Evolutionary conservation across 2,329 filamentous ascomycete species (phyloP).

Genomic region (Metarhizium guizhouense): DNA sequence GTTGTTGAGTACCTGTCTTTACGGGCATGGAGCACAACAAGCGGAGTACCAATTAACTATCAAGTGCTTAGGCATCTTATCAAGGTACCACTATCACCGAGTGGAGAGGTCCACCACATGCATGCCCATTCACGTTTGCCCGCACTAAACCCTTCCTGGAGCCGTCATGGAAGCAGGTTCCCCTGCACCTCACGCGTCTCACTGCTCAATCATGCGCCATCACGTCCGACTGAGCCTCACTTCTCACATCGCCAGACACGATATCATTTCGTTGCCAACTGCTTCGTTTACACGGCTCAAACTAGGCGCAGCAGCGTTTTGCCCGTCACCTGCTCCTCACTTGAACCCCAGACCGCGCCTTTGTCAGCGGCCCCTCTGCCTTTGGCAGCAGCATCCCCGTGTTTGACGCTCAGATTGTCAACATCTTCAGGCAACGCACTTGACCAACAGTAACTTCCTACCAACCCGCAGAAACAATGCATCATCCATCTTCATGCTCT

Average conservation of each 20-base stretch:
- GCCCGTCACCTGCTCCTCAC: background rate
- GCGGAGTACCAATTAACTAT: too few relatives aligned
- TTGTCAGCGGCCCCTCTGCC: background rate
- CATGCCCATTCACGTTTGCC: constrained; percentile 1
- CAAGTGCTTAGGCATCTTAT: too few relatives aligned
- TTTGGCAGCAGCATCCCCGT: background rate
- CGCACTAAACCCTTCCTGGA: constrained; percentile 19
- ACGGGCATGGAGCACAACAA: too few relatives aligned
- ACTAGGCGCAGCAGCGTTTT: background rate
- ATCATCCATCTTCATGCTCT: constrained; percentile 2
- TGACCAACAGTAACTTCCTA: background rate
- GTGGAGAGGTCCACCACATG: background rate
- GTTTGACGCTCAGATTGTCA: constrained; percentile 1
- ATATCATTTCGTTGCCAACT: background rate
- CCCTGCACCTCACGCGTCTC: constrained; percentile 19
- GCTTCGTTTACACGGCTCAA: background rate
- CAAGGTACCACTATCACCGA: background rate
- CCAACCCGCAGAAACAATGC: constrained; percentile 7
- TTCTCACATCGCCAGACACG: constrained; percentile 1
- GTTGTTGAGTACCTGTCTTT: too few relatives aligned
- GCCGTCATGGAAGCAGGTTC: constrained; percentile 17
- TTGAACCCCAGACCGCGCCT: background rate
- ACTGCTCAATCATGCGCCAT: constrained; percentile 7
- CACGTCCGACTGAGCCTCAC: constrained; percentile 3
- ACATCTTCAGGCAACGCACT: background rate